These are phyloP conservation scores for Nitzschia putrida DNA, from an alignment of 108 stramenopile genomes.

Conservation along the genomic window DNA sequence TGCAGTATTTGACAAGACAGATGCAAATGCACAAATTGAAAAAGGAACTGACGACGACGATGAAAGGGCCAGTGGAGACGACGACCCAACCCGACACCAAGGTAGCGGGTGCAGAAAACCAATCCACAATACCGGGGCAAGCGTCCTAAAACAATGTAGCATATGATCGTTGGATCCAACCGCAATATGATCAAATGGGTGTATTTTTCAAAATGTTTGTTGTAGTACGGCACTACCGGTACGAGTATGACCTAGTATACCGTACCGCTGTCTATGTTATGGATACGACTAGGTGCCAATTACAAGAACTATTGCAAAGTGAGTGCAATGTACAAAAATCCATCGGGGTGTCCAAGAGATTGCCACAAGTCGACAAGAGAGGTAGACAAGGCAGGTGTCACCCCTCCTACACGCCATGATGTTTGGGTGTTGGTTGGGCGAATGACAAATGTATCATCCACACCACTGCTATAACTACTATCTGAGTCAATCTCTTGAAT, in stretches of 20 bases:
- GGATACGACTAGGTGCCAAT: too few relatives aligned
- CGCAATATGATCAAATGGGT: too few relatives aligned
- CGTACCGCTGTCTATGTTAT: too few relatives aligned
- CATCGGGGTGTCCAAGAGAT: conserved; percentile 71
- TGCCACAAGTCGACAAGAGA: conserved; percentile 66
- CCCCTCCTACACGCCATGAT: conserved; percentile 63
- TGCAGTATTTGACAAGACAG: conserved; percentile 40
- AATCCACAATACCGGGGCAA: too few relatives aligned
- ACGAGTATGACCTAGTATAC: too few relatives aligned
- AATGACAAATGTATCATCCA: conserved; percentile 7
- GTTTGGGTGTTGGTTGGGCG: conserved; percentile 3
- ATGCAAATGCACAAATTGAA: conserved; percentile 36
- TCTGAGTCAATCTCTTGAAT: too few relatives aligned
- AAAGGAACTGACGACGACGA: conserved; percentile 9
- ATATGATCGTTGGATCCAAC: too few relatives aligned
- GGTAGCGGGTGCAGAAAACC: too few relatives aligned
- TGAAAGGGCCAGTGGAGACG: conserved; percentile 5
- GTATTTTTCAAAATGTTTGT: too few relatives aligned
- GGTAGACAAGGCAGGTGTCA: conserved; percentile 53
- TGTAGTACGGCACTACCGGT: too few relatives aligned
- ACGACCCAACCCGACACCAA: too few relatives aligned
- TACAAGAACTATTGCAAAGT: neutral
- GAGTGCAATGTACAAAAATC: conserved; percentile 65
- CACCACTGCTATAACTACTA: neutral
- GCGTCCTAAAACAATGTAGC: too few relatives aligned